Evolutionary conservation across 2,329 filamentous ascomycete species (phyloP).

Genomic region (Erysiphe pulchra): DNA sequence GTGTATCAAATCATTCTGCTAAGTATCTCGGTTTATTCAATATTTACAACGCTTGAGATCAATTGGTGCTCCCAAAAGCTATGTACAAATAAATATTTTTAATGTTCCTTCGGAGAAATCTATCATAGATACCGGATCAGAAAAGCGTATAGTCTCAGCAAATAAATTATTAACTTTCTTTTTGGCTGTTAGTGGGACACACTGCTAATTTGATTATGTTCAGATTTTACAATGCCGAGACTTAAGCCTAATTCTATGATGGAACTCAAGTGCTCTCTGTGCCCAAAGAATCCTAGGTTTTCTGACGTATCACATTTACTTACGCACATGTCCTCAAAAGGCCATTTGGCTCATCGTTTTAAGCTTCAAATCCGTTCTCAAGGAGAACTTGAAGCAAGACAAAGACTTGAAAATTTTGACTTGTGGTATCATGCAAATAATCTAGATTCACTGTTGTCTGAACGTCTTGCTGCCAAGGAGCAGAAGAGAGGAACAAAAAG

Average conservation of each 20-base stretch:
- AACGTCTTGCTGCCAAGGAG: slow-evolving; percentile 55
- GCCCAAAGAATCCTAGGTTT: slow-evolving; percentile 54
- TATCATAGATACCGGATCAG: background rate
- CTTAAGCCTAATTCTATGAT: slow-evolving; percentile 16
- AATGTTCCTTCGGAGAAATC: background rate
- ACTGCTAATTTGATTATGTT: background rate
- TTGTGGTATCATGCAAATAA: slow-evolving; percentile 51
- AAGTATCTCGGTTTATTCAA: background rate
- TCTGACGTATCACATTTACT: slow-evolving; percentile 80
- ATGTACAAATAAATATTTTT: background rate
- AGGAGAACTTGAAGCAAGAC: slow-evolving; percentile 36
- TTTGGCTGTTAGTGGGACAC: too few relatives aligned
- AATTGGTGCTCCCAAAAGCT: background rate
- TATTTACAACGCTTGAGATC: background rate
- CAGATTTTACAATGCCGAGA: slow-evolving; percentile 6
- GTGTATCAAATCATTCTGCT: background rate
- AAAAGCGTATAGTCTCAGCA: background rate
- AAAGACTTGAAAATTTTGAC: slow-evolving; percentile 41
- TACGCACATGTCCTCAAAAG: slow-evolving; percentile 79
- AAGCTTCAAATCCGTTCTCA: slow-evolving; percentile 50
- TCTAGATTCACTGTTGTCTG: slow-evolving; percentile 48
- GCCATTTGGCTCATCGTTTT: slow-evolving; percentile 67
- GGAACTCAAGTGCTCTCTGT: slow-evolving; percentile 59
- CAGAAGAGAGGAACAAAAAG: slow-evolving; percentile 24
- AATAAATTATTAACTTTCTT: background rate